phyloP scores from a whole-genome alignment of 78 protist species.

The Guillardia theta region DNA sequence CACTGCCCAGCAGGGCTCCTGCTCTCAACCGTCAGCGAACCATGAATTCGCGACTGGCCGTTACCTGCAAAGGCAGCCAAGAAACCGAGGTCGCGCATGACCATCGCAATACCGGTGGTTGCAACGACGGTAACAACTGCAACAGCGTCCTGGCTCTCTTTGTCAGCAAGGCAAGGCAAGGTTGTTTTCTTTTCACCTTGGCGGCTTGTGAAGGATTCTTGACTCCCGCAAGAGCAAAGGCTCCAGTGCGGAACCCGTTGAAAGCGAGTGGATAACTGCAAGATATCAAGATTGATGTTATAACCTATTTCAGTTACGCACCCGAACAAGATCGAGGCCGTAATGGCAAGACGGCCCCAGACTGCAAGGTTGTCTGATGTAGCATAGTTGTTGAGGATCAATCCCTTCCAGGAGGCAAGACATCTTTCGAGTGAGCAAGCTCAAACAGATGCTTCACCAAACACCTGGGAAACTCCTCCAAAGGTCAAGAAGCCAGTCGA shows the following conservation, averaged over 20 bases:
- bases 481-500: background rate
- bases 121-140: background rate
- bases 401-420: no score
- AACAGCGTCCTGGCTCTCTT: background rate
- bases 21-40: no score
- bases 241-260: background rate
- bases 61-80: background rate
- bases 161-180: background rate
- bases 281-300: no score
- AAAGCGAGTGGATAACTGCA: background rate
- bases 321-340: background rate
- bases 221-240: background rate
- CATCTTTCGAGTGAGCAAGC: no score
- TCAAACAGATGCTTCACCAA: no score
- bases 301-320: no score
- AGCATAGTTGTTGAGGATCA: background rate
- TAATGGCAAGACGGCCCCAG: background rate
- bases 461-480: background rate
- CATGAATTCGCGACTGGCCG: no score
- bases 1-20: background rate
- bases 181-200: background rate
- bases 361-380: no score
- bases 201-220: background rate
- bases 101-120: background rate
- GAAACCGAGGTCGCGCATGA: conserved; percentile 2